Base-by-base conservation (phyloP, 495 filamentous ascomycete genomes). In the Aspergillus sclerotiicarbonarius region DNA sequence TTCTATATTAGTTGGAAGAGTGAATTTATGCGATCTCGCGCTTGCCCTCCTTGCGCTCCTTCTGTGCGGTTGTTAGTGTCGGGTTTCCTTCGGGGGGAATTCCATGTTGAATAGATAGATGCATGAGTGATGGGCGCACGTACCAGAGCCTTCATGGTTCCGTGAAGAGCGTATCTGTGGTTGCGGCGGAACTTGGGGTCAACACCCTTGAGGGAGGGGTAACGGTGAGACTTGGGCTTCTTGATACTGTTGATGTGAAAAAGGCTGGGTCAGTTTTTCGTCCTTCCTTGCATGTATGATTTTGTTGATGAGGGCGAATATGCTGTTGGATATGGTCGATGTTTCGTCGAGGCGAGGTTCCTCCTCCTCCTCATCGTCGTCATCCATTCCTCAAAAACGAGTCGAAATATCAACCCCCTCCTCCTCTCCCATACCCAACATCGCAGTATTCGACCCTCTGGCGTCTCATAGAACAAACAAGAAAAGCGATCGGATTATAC, bases 181-280 rank as follows among this genome's bases (percentile, higher is more conserved):
- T 98, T 98, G 80, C 94, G 86, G 77, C 94, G 88, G 86, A 98
- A 98, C 87, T 98, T 98, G 74, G 94, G 91, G 82, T 98, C 94
- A 71, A 93, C 96, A 74, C 94, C 94, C 70, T 96, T 96, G 66
- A 98, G 86, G 71, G 93, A 97, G 63, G 95, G 94, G 82, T 98
- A 98, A 84, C 94, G 84, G 80, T 92, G 84, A 75, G 94, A 98
- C 85, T 96, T 98, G 47, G 95, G 95, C 87, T 96, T 97, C 90
- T 98, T 98, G 87, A 98, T 98, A 82, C 94, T 96, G 76, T 71
- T 71, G 50, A 51, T 19, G 47, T 15, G 57, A 50, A 59, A 58
- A 46, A 32, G 51, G 50, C 13, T 64, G 62, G 64, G 50, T 80
- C 67, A 81, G 76, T 57, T 13, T 35, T 13, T 12, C 8, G 9